These are phyloP conservation scores for Chaetothyriales sp. DNA, from an alignment of 2,329 filamentous ascomycete genomes.

Conservation along the genomic window DNA sequence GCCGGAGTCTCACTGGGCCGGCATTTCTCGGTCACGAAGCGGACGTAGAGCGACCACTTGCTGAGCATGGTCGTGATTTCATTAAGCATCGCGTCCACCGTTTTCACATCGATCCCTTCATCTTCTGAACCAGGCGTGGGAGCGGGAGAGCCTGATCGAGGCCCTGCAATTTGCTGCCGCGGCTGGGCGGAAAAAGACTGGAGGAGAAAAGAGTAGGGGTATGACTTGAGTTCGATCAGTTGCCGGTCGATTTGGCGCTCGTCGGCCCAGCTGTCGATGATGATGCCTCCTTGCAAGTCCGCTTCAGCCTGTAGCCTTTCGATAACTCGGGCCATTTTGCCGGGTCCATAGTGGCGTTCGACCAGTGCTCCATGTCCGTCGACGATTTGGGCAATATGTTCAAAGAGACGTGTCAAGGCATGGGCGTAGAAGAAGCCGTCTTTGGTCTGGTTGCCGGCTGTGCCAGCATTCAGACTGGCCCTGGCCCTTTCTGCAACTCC, in stretches of 20 bases:
- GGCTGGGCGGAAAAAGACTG: slow-evolving; percentile 75
- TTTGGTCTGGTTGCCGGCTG: slow-evolving; percentile 43
- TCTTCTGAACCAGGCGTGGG: slow-evolving; percentile 60
- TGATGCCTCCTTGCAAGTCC: slow-evolving; percentile 88
- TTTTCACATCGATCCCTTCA: slow-evolving; percentile 90
- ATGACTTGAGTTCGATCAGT: slow-evolving; percentile 90
- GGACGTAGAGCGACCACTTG: slow-evolving; percentile 80
- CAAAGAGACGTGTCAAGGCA: slow-evolving; percentile 79
- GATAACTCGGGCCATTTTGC: slow-evolving; percentile 90
- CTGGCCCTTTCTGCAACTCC: slow-evolving; percentile 77
- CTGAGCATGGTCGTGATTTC: slow-evolving; percentile 88
- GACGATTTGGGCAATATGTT: slow-evolving; percentile 93
- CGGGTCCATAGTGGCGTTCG: slow-evolving; percentile 79
- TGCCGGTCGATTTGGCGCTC: slow-evolving; percentile 71
- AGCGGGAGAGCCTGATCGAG: slow-evolving; percentile 64
- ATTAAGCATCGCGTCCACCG: slow-evolving; percentile 71
- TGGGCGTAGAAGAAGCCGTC: slow-evolving; percentile 87
- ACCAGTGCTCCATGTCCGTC: slow-evolving; percentile 83
- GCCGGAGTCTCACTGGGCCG: slow-evolving; percentile 31
- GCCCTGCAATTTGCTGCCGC: slow-evolving; percentile 44
- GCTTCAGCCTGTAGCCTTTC: slow-evolving; percentile 86
- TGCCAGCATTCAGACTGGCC: slow-evolving; percentile 57
- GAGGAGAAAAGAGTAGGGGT: slow-evolving; percentile 91
- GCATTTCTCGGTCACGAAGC: slow-evolving; percentile 78
- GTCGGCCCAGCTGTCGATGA: slow-evolving; percentile 89